Evolutionary conservation across 2,329 filamentous ascomycete species (phyloP).

Genomic region (Ophiostoma pallidulum): DNA sequence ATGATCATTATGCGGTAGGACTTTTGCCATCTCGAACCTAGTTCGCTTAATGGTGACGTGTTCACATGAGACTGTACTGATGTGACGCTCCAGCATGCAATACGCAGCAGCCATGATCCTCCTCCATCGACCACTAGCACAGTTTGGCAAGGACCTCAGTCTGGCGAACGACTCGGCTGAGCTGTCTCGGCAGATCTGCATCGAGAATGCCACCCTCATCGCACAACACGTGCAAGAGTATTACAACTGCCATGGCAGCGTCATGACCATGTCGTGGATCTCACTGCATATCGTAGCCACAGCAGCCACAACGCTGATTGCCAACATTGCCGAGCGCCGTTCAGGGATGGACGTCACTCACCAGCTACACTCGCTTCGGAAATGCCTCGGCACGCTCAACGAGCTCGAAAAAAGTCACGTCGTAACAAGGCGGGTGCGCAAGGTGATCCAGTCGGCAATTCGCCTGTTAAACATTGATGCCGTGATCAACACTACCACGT

Average conservation of each 20-base stretch:
- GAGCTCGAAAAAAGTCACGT: constrained; percentile 3
- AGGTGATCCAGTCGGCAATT: not conserved
- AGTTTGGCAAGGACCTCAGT: not conserved
- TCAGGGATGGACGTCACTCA: not conserved
- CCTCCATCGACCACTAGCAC: not conserved
- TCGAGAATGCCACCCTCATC: not conserved
- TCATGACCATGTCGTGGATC: constrained; percentile 1
- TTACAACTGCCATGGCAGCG: not conserved
- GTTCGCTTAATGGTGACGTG: too few relatives aligned
- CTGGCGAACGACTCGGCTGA: too few relatives aligned
- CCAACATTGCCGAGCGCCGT: constrained; percentile 2
- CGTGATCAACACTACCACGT: not conserved
- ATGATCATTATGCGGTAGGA: not conserved
- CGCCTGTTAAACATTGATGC: constrained; percentile 1
- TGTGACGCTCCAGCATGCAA: too few relatives aligned
- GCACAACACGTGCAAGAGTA: not conserved
- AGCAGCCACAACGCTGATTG: constrained; percentile 1
- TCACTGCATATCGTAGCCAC: constrained; percentile 1
- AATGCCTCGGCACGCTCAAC: not conserved
- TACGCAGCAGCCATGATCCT: constrained; percentile 1
- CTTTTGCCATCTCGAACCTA: too few relatives aligned
- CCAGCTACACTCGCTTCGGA: not conserved
- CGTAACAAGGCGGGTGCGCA: not conserved
- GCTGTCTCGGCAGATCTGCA: constrained; percentile 2
- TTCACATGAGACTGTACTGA: too few relatives aligned